These are phyloP conservation scores for Nicotiana tomentosiformis DNA, from an alignment of 257 asterid species.

Conservation along the genomic window DNA sequence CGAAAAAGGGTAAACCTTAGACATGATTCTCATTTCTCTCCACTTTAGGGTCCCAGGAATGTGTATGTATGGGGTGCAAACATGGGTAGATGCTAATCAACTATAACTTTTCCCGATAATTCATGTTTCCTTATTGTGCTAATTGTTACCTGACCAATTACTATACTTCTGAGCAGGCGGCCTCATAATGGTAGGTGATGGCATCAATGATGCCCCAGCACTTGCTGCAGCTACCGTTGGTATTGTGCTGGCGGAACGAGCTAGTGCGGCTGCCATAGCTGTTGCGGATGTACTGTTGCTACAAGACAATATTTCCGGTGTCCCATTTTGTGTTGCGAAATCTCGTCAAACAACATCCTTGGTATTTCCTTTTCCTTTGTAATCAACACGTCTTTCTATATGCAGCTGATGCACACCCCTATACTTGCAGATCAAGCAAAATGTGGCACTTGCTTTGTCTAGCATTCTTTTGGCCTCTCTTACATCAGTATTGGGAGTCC, in stretches of 20 bases:
- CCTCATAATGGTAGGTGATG: slow-evolving; percentile 98
- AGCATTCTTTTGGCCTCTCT: slow-evolving; percentile 93
- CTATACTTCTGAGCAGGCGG: slow-evolving; percentile 45
- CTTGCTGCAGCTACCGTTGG: slow-evolving; percentile 98
- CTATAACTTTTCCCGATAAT: not conserved
- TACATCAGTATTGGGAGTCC: slow-evolving; percentile 79
- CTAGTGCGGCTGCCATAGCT: slow-evolving; percentile 96
- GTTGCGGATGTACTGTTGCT: slow-evolving; percentile 93
- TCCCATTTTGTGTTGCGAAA: slow-evolving; percentile 86
- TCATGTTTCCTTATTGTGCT: not conserved
- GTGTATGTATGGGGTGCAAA: not conserved
- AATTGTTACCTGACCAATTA: slow-evolving; percentile 15
- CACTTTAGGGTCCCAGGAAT: not conserved
- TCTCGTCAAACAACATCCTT: slow-evolving; percentile 82
- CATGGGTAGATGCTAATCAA: not conserved
- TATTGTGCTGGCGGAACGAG: slow-evolving; percentile 89
- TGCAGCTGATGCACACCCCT: slow-evolving; percentile 6
- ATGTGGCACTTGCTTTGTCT: slow-evolving; percentile 79
- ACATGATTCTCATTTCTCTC: not conserved
- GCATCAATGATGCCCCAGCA: slow-evolving; percentile 98
- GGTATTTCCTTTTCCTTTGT: slow-evolving; percentile 37
- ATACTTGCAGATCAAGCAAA: slow-evolving; percentile 71
- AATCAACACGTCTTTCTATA: not conserved
- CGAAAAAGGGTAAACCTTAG: not conserved
- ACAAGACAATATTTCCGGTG: slow-evolving; percentile 87